Base-by-base conservation (phyloP, 495 filamentous ascomycete species). In the Penicillium ucsense region DNA sequence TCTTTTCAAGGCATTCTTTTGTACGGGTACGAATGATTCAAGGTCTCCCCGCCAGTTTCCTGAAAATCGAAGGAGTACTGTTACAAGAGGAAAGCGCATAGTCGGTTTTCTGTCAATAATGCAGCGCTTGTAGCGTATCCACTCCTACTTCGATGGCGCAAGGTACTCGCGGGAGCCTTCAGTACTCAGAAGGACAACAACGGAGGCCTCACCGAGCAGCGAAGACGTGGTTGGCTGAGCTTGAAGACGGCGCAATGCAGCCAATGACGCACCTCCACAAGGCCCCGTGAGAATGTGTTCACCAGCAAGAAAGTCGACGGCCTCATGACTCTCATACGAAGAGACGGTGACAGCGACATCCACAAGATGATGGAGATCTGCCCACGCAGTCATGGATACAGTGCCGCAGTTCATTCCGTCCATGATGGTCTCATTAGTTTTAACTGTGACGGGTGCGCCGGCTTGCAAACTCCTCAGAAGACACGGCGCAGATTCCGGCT, bases 351-450 rank as follows among this genome's bases (percentile, higher is more conserved):
- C 57, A 45, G 69, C 71, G 0, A 71, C 80, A 65, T 84, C 81
- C 2, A 84, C 71, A 31, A 78, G 72, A 5, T 64, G 56, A 9
- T 67, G 56, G 10, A 86, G 55, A 2, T 76, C 47, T 2, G 75
- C 69, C 84, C 84, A 86, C 3, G 83, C 78, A 6, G 68, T 76
- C 1, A 63, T 63, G 0, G 82, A 85, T 5, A 84, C 67, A 2
- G 80, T 85, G 3, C 82, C 82, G 51, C 82, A 86, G 51, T 81
- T 75, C 74, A 86, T 75, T 3, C 83, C 82, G 43, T 68, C 66
- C 83, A 86, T 86, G 54, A 84, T 83, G 4, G 76, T 85, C 6
- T 67, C 54, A 0, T 60, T 65, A 0, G 80, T 84, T 3, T 51
- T 10, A 3, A 82, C 68, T 0, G 67, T 43, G 4, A 65, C 63